phyloP scores from a whole-genome alignment of 306 rosid species.

The Cicer chorassanicum region DNA sequence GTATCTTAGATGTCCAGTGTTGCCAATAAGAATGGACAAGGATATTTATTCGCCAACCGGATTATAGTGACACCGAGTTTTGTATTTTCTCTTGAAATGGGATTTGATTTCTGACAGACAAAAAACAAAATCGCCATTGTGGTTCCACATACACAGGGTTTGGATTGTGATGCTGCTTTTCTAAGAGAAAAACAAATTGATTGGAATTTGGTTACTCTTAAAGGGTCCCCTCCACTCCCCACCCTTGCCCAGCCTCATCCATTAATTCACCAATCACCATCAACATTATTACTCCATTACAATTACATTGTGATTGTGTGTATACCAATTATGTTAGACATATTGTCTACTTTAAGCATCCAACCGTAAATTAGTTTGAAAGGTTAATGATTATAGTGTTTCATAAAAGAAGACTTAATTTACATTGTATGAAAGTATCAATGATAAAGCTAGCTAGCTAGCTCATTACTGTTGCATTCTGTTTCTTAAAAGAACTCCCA shows the following conservation, averaged over 20 bases:
- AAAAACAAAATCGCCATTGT: slow-evolving; percentile 48
- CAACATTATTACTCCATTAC: slow-evolving; percentile 3
- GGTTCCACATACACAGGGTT: slow-evolving; percentile 50
- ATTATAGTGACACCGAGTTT: slow-evolving; percentile 57
- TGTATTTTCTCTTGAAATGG: slow-evolving; percentile 48
- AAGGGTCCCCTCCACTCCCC: slow-evolving; percentile 47
- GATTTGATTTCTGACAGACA: slow-evolving; percentile 34
- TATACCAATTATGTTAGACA: too few relatives aligned
- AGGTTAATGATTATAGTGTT: neutral
- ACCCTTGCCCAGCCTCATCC: slow-evolving; percentile 34
- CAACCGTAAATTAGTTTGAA: too few relatives aligned
- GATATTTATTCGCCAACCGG: slow-evolving; percentile 63
- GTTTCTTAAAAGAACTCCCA: neutral
- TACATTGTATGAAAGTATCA: neutral
- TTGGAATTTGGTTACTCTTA: slow-evolving; percentile 41
- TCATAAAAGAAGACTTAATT: neutral
- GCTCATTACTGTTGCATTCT: slow-evolving; percentile 7
- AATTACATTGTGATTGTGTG: too few relatives aligned
- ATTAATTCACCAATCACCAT: slow-evolving; percentile 14
- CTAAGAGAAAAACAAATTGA: neutral
- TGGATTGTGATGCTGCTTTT: slow-evolving; percentile 33
- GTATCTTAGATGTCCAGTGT: slow-evolving; percentile 55
- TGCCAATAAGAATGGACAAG: slow-evolving; percentile 64
- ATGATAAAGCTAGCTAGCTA: neutral
- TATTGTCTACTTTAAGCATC: too few relatives aligned